Percentiles rank a stretch among this genome's conserved stretches.
Conservation (phyloP, 176 grass and related monocot genomes). For the Oryza glaberrima region DNA sequence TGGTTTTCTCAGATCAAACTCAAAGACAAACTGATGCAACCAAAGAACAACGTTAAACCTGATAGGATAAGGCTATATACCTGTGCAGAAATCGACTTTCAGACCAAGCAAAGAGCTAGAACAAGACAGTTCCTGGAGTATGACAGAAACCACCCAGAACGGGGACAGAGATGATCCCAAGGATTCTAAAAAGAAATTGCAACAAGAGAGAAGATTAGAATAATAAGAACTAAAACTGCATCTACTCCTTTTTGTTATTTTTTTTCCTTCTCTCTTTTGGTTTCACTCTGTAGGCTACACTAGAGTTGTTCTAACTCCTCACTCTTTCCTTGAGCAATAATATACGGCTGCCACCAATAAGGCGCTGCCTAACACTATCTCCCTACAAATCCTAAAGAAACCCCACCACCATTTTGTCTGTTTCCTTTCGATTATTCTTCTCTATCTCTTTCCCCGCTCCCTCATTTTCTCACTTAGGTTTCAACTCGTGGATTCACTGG, state of each 20-base stretch:
- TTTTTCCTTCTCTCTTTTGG: conserved; percentile 51
- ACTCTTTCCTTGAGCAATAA: conserved; percentile 54
- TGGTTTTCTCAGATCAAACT: neutral
- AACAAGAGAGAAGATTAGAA: conserved; percentile 46
- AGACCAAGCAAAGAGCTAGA: conserved; percentile 47
- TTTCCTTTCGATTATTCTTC: conserved; percentile 55
- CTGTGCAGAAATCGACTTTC: conserved; percentile 37
- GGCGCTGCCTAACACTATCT: conserved; percentile 61
- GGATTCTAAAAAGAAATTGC: conserved; percentile 61
- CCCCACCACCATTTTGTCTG: conserved; percentile 69
- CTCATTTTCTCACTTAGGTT: conserved; percentile 51
- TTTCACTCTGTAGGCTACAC: conserved; percentile 38
- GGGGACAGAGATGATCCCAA: conserved; percentile 62
- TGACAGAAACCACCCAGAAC: conserved; percentile 56
- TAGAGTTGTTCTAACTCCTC: conserved; percentile 49
- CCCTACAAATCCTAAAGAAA: conserved; percentile 60
- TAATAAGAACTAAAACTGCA: conserved; percentile 44
- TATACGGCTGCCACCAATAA: conserved; percentile 67
- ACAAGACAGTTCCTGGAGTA: conserved; percentile 32
- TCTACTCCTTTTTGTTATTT: conserved; percentile 48
- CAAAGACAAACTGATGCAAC: conserved; percentile 4
- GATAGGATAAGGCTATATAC: conserved; percentile 44
- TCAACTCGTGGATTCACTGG: conserved; percentile 9
- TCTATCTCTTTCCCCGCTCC: conserved; percentile 41
- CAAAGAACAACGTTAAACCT: conserved; percentile 19